phyloP scores from a whole-genome alignment of 2,329 filamentous ascomycete species.

The Cladosporium sp. region DNA sequence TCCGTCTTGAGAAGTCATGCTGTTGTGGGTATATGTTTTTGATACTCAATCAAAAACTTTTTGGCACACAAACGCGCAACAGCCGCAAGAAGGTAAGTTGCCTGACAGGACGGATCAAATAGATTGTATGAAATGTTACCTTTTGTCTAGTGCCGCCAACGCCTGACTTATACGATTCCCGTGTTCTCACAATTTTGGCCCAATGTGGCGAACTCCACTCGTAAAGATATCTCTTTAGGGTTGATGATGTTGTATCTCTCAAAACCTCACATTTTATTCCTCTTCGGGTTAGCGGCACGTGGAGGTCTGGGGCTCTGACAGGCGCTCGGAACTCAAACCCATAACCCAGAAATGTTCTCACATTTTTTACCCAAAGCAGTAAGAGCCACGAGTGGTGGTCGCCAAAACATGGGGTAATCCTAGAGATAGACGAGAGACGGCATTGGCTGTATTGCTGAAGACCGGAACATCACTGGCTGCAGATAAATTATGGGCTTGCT shows the following conservation, averaged over 20 bases:
- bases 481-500: background rate
- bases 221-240: background rate
- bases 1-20: background rate
- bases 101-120: background rate
- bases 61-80: background rate
- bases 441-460: background rate
- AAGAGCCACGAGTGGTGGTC: background rate
- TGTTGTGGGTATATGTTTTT: background rate
- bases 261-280: background rate
- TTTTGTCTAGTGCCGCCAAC: background rate
- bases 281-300: background rate
- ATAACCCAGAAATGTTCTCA: background rate
- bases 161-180: background rate
- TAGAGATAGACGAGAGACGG: background rate
- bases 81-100: background rate
- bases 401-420: background rate
- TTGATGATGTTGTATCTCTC: background rate
- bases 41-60: background rate
- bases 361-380: background rate
- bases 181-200: background rate
- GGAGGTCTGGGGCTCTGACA: background rate
- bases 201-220: background rate
- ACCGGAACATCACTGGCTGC: background rate
- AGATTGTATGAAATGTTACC: background rate
- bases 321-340: background rate